Conservation (phyloP, 2,329 filamentous ascomycete genomes). For the Diatrype stigma region DNA sequence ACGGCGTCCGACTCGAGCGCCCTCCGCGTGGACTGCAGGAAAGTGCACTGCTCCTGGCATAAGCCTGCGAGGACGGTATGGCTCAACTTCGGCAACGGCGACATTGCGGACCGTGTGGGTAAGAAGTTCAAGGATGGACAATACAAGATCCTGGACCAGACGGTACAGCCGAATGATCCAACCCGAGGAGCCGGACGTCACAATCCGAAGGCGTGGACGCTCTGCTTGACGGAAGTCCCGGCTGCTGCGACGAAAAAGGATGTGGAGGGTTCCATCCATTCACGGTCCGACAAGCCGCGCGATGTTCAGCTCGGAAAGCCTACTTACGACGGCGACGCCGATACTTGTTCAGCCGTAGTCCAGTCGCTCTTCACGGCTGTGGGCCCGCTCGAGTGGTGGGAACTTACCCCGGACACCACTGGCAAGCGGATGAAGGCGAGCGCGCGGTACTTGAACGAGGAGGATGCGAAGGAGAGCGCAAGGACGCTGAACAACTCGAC, state of each 20-base stretch:
- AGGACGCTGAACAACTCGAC: conserved; percentile 24
- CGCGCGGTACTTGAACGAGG: conserved; percentile 34
- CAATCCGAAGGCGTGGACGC: conserved; percentile 15
- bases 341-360: conserved; percentile 16
- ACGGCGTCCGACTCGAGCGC: conserved; percentile 21
- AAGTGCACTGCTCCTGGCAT: conserved; percentile 34
- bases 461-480: conserved; percentile 31
- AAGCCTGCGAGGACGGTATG: conserved; percentile 22
- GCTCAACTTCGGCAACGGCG: conserved; percentile 23
- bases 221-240: conserved; percentile 22
- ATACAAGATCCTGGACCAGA: conserved; percentile 19
- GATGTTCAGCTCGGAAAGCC: conserved; percentile 15
- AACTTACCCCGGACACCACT: conserved; percentile 13
- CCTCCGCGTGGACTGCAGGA: conserved; percentile 30
- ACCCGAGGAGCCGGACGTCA: not conserved
- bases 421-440: conserved; percentile 35
- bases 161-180: conserved; percentile 9
- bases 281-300: conserved; percentile 8
- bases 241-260: conserved; percentile 10
- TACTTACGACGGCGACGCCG: conserved; percentile 20
- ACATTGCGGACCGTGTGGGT: conserved; percentile 15
- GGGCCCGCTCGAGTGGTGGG: conserved; percentile 33
- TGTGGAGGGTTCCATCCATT: conserved; percentile 13
- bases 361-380: conserved; percentile 25
- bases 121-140: conserved; percentile 15